phyloP scores from a whole-genome alignment of 345 rosid species.

The Eucalyptus sideroxylon region DNA sequence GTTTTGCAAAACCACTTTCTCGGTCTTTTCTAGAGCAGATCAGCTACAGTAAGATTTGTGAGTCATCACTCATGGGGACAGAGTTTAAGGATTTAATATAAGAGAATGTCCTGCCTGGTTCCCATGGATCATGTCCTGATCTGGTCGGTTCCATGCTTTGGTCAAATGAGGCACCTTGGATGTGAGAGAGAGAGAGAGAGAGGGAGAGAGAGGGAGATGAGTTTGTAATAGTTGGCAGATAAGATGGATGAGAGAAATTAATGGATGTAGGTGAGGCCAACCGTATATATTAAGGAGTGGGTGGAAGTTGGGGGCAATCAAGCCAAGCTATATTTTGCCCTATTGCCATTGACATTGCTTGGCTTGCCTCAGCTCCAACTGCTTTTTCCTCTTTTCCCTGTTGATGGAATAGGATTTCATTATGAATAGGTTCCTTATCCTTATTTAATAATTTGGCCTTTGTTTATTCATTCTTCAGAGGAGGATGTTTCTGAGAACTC shows the following conservation, averaged over 20 bases:
- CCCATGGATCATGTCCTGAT: not conserved
- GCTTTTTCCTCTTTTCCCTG: not conserved
- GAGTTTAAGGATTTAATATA: not conserved
- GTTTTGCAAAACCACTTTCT: not conserved
- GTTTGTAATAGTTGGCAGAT: constrained; percentile 1
- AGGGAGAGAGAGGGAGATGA: not conserved
- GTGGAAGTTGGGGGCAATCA: constrained; percentile 38
- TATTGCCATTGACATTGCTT: not conserved
- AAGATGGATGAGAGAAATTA: constrained; percentile 22
- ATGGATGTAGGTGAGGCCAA: constrained; percentile 32
- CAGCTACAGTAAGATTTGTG: not conserved
- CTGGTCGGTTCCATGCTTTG: not conserved
- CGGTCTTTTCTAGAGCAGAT: not conserved
- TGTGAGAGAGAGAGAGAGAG: not conserved
- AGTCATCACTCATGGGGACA: not conserved
- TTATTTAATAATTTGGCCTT: not conserved
- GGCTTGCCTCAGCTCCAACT: not conserved
- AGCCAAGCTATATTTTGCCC: not conserved
- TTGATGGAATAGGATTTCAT: not conserved
- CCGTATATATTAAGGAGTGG: constrained; percentile 10
- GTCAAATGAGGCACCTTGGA: not conserved
- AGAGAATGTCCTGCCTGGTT: not conserved
- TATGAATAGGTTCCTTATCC: not conserved
- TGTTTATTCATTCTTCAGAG: not conserved
- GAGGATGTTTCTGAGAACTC: not conserved